phyloP scores from a whole-genome alignment of 108 stramenopile species.

The Parietichytrium sp. region DNA sequence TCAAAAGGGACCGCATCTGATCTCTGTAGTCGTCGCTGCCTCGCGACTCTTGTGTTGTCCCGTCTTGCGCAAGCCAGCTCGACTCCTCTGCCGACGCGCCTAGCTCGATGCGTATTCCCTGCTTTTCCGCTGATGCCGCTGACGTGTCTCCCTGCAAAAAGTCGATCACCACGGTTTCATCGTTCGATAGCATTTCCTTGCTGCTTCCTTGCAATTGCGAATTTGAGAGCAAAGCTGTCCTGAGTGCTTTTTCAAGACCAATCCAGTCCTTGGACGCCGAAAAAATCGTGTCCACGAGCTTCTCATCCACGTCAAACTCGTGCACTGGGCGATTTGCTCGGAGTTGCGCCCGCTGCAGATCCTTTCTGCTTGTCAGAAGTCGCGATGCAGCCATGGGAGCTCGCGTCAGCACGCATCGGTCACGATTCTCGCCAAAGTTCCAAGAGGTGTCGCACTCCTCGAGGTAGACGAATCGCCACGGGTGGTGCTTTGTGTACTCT shows the following conservation, averaged over 20 bases:
- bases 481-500: constrained; percentile 33
- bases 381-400: constrained; percentile 15
- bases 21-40: constrained; percentile 33
- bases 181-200: background rate
- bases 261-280: background rate
- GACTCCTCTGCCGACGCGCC: background rate
- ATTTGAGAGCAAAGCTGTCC: background rate
- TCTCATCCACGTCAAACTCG: constrained; percentile 16
- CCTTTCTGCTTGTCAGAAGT: constrained; percentile 30
- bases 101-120: background rate
- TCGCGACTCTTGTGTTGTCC: background rate
- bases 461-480: constrained; percentile 35
- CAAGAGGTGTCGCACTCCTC: constrained; percentile 24
- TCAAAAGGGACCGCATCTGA: background rate
- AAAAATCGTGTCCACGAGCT: background rate
- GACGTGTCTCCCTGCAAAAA: background rate
- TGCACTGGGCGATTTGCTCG: constrained; percentile 32
- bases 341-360: constrained; percentile 31
- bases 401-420: constrained; percentile 25
- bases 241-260: background rate
- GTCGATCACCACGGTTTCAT: constrained; percentile 7
- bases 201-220: background rate
- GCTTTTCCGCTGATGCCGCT: background rate
- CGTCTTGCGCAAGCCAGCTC: background rate
- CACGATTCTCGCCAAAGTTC: constrained; percentile 38